Base-by-base conservation (phyloP, 2,329 filamentous ascomycete genomes). In the Fusarium miscanthi region DNA sequence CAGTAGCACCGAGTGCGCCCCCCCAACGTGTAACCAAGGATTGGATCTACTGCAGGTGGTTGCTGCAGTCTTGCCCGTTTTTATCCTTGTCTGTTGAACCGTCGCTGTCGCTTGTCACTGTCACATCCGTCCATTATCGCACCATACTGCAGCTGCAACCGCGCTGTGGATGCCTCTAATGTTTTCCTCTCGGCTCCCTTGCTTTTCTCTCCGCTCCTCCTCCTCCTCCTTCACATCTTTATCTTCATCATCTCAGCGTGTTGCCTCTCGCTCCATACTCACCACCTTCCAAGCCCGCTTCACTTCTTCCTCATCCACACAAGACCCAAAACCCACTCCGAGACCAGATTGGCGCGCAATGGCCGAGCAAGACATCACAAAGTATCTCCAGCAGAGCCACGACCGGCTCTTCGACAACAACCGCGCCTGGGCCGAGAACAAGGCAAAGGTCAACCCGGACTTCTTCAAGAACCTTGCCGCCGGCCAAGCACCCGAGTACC, bases 341-440 rank as follows among this genome's bases (percentile, higher is more conserved):
- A 66, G 41, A 38, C 35, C 57, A 45, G 59, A 69, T 33, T 77
- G 72, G 74, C 76, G 70, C 74, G 77, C 57, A 62, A 82, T 82
- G 81, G 75, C 80, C 38, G 78, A 82, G 31, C 68, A 82, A 35
- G 84, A 87, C 65, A 84, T 88, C 71, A 80, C 81, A 70, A 80
- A 82, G 69, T 91, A 92, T 79, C 87, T 92, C 67, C 82, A 87
- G 82, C 84, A 91, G 83, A 87, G 85, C 76, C 91, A 93, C 81
- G 88, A 91, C 77, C 86, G 87, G 66, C 87, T 93, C 77, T 93
- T 93, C 76, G 88, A 91, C 74, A 88, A 89, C 85, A 93, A 93
- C 84, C 84, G 85, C 71, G 83, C 84, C 60, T 93, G 91, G 91
- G 91, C 90, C 17, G 85, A 85, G 51, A 82, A 87, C 71, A 90